Evolutionary conservation across 73 alveolate species (phyloP).

Genomic region (Stentor coeruleus): DNA sequence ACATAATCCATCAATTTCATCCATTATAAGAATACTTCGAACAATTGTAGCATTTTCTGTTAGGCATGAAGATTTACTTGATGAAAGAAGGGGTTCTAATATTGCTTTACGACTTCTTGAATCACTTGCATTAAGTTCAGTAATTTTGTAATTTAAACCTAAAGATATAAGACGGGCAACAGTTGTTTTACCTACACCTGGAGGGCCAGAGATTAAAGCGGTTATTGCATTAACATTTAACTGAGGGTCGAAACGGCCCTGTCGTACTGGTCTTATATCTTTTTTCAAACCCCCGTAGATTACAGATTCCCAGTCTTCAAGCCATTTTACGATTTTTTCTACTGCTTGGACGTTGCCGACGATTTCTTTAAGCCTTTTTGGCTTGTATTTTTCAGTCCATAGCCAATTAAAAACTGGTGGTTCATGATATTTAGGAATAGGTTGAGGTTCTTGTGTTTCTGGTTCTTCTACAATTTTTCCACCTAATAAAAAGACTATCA

Average conservation of each 20-base stretch:
- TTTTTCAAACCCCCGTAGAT: constrained; percentile 75
- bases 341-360: constrained; percentile 86
- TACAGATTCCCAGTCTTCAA: constrained; percentile 93
- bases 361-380: constrained; percentile 72
- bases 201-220: constrained; percentile 95
- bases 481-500: constrained; percentile 37
- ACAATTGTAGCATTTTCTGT: constrained; percentile 42
- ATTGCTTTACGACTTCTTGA: constrained; percentile 83
- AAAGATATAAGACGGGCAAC: constrained; percentile 83
- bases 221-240: constrained; percentile 92
- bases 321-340: constrained; percentile 82
- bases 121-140: constrained; percentile 95
- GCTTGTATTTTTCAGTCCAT: constrained; percentile 96
- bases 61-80: constrained; percentile 45
- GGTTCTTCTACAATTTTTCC: neutral
- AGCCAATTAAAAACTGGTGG: constrained; percentile 31
- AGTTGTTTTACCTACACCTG: constrained; percentile 99
- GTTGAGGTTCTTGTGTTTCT: neutral
- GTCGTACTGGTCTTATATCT: constrained; percentile 55
- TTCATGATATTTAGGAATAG: too few species aligned
- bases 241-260: constrained; percentile 45
- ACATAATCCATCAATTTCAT: constrained; percentile 97
- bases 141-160: constrained; percentile 76
- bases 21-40: constrained; percentile 92
- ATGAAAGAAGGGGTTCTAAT: constrained; percentile 53